These are phyloP conservation scores for Guadua angustifolia DNA, from an alignment of 176 grass and related monocot genomes.

Conservation along the genomic window DNA sequence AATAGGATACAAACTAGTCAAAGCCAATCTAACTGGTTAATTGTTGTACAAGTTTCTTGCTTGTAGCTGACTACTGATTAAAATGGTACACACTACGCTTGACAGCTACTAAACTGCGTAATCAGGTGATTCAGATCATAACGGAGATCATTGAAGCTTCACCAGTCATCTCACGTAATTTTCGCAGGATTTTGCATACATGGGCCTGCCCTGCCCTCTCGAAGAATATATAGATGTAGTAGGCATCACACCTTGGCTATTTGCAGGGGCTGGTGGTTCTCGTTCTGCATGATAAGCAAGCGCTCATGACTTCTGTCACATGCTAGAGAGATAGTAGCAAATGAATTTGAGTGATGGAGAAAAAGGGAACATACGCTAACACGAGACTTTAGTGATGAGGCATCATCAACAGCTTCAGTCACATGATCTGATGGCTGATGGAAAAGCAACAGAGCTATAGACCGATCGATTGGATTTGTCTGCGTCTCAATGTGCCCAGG, in stretches of 20 bases:
- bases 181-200: slow-evolving; percentile 3
- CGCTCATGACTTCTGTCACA: not conserved
- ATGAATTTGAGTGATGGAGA: not conserved
- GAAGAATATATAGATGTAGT: slow-evolving; percentile 34
- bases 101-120: not conserved
- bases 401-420: slow-evolving; percentile 50
- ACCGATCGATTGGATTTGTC: slow-evolving; percentile 89
- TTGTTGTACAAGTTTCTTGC: slow-evolving; percentile 27
- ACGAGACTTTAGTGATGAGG: slow-evolving; percentile 42
- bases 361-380: slow-evolving; percentile 47
- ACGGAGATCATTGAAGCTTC: slow-evolving; percentile 2
- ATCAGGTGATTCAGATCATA: too few species aligned
- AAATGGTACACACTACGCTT: slow-evolving; percentile 18
- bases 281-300: slow-evolving; percentile 44
- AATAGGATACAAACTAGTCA: slow-evolving; percentile 38
- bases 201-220: not conserved
- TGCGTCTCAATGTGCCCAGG: slow-evolving; percentile 64
- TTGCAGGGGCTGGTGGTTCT: slow-evolving; percentile 31
- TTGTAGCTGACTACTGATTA: slow-evolving; percentile 24
- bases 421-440: slow-evolving; percentile 54
- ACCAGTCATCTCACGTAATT: slow-evolving; percentile 28
- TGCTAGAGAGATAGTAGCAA: not conserved
- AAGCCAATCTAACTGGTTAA: slow-evolving; percentile 40
- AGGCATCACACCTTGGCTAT: slow-evolving; percentile 32
- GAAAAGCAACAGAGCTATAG: slow-evolving; percentile 84